Base-by-base conservation (phyloP, 345 rosid genomes). In the Populus davidiana region DNA sequence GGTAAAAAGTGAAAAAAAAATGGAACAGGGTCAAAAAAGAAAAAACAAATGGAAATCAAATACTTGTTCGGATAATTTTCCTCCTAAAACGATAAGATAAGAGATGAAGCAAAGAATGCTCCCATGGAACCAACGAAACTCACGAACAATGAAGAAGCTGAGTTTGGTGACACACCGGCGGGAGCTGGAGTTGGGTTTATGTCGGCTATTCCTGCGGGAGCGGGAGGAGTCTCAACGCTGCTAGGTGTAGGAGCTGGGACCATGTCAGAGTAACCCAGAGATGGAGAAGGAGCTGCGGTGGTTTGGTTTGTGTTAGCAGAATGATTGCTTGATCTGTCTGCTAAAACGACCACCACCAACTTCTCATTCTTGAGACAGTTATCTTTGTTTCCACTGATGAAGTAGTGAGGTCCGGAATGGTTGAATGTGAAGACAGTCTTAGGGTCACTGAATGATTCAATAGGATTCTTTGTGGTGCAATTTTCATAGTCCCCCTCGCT, bases 381-480 rank as follows among this genome's bases (percentile, higher is more conserved):
- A 20, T 89, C 90, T 83, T 83, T 84, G 82, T 85, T 90, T 62
- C 98, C 97, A 41, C 94, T 94, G 71, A 91, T 91, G 92, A 92
- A 94, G 75, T 91, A 82, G 85, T 71, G 77, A 25, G 92, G 85
- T 5, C 98, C 97, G 0, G 93, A 91, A 5, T 49, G 83, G 41
- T 79, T 87, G 81, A 94, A 80, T 12, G 80, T 77, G 89, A 89
- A 77, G 68, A 89, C 83, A 6, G 92, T 88, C 87, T 86, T 91
- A 31, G 91, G 94, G 27, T 88, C 89, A 0, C 76, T 52, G 80
- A 71, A 85, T 35, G 85, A 79, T 6, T 83, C 81, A 0, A 77
- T 64, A 2, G 90, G 88, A 8, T 84, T 38, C 5, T 78, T 85
- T 2, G 89, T 81, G 62, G 33, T 87, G 88, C 98, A 94, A 81